Evolutionary conservation across 2,329 filamentous ascomycete species (phyloP), one percentile per base, ranked within the genome.

Genomic region (Pseudocercospora ulei): DNA sequence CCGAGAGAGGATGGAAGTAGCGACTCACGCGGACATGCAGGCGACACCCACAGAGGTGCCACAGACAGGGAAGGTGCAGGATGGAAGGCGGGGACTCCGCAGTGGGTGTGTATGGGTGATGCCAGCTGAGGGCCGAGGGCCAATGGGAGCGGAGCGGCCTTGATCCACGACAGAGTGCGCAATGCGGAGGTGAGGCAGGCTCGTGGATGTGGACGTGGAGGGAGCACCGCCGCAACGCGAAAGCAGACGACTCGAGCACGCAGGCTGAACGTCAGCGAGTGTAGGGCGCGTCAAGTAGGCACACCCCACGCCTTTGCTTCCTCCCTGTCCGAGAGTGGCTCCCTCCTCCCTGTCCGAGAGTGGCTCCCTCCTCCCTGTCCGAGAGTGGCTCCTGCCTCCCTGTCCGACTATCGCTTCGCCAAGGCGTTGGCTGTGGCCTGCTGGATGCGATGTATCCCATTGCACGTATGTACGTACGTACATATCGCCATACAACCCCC

Each of bases 1-100:
- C 11, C 23, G 30, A 23, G n/a, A 13, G 30, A 23, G 30, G 9
- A 31, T 6, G 9, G 19, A 12, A 23, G 30, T 13, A 33, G 30
- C 30, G 30, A 33, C 30, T 33, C 30, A 33, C 30, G 30, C 9
- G 30, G 30, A 33, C 30, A 33, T n/a, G n/a, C 30, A 33, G 30
- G 23, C 23, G 30, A 33, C 30, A 33, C 30, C 18, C 18, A n/a
- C n/a, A 33, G 30, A 33, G 30, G 23, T 20, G 30, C 6, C 30
- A 33, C 30, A 33, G 30, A 33, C 30, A 22, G 30, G 30, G 30
- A 33, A 33, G 30, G n/a, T 6, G 34, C 34, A 36, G 34, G 34
- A 36, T 36, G 13, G 34, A 18, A 36, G 30, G 30, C 30, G 30
- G 30, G 30, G 30, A 33, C 30, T 33, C 30, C 30, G 23, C 30